Percentiles rank a stretch among this genome's conserved stretches.
These are phyloP conservation scores for Stachybotrys chlorohalonatus DNA, from an alignment of 2,329 filamentous ascomycete species.

Conservation along the genomic window DNA sequence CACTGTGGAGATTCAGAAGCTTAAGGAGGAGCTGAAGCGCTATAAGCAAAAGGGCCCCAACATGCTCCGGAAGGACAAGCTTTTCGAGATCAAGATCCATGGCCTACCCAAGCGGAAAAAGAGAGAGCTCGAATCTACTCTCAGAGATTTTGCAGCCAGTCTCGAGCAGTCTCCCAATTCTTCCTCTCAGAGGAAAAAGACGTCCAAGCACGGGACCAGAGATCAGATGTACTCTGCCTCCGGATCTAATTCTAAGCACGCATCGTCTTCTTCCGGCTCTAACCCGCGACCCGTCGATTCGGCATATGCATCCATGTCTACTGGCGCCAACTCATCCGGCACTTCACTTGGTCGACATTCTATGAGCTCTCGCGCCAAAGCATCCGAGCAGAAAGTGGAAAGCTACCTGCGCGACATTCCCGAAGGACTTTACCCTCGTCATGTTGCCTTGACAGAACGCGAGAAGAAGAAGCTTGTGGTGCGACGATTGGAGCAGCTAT, in stretches of 20 bases:
- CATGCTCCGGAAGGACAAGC: slow-evolving; percentile 62
- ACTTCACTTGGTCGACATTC: slow-evolving; percentile 28
- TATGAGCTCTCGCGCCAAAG: slow-evolving; percentile 25
- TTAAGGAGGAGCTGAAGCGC: slow-evolving; percentile 64
- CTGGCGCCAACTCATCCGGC: slow-evolving; percentile 34
- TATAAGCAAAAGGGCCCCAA: slow-evolving; percentile 60
- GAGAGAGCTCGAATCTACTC: slow-evolving; percentile 62
- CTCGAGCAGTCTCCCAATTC: slow-evolving; percentile 42
- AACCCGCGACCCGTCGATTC: slow-evolving; percentile 49
- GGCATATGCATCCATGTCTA: slow-evolving; percentile 61
- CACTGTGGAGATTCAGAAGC: slow-evolving; percentile 71
- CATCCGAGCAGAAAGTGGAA: slow-evolving; percentile 53
- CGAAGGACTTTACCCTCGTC: slow-evolving; percentile 54
- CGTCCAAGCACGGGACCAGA: slow-evolving; percentile 27
- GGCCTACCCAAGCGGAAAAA: slow-evolving; percentile 64
- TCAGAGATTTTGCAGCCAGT: slow-evolving; percentile 61
- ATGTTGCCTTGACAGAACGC: slow-evolving; percentile 57
- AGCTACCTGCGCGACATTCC: slow-evolving; percentile 67
- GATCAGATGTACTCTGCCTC: slow-evolving; percentile 29
- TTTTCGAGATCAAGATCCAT: slow-evolving; percentile 78
- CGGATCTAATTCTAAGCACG: slow-evolving; percentile 39
- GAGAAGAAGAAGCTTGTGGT: slow-evolving; percentile 72
- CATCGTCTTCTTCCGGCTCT: slow-evolving; percentile 42
- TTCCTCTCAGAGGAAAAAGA: slow-evolving; percentile 30
- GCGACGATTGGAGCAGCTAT: slow-evolving; percentile 67